Evolutionary conservation across 2,329 filamentous ascomycete species (phyloP).

Genomic region (Colletotrichum tabaci): DNA sequence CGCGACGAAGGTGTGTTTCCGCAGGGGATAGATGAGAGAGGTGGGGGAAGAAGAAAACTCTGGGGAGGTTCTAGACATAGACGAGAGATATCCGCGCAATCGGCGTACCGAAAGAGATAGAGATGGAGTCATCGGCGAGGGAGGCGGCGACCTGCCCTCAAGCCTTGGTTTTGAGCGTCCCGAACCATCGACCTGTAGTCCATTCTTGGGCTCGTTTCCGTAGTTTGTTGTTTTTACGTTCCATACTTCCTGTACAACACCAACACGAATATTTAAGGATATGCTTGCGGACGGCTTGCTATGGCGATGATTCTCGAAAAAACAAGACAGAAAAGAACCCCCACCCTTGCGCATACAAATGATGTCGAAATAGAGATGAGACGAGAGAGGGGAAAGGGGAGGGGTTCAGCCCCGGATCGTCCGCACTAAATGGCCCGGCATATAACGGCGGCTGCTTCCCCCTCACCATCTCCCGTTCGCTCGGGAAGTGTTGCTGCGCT

Average conservation of each 20-base stretch:
- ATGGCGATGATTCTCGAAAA: background rate
- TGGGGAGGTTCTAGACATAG: constrained; percentile 30
- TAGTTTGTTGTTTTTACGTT: constrained; percentile 14
- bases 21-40: background rate
- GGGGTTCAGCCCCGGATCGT: constrained; percentile 14
- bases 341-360: background rate
- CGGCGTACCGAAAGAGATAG: constrained; percentile 25
- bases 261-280: constrained; percentile 21
- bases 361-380: constrained; percentile 35
- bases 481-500: constrained; percentile 22
- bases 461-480: constrained; percentile 26
- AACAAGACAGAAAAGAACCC: too few relatives aligned
- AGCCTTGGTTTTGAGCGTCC: constrained; percentile 11
- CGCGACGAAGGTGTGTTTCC: background rate
- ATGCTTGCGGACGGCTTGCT: too few relatives aligned
- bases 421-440: constrained; percentile 12
- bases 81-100: constrained; percentile 35
- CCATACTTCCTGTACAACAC: constrained; percentile 38
- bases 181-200: constrained; percentile 15
- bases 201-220: constrained; percentile 31
- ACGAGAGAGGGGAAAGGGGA: constrained; percentile 4
- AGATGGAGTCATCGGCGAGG: constrained; percentile 1
- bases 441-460: constrained; percentile 11
- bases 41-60: constrained; percentile 8
- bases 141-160: constrained; percentile 6